These are phyloP conservation scores for Candida montana DNA, from an alignment of 805 yeast genomes.

Conservation along the genomic window DNA sequence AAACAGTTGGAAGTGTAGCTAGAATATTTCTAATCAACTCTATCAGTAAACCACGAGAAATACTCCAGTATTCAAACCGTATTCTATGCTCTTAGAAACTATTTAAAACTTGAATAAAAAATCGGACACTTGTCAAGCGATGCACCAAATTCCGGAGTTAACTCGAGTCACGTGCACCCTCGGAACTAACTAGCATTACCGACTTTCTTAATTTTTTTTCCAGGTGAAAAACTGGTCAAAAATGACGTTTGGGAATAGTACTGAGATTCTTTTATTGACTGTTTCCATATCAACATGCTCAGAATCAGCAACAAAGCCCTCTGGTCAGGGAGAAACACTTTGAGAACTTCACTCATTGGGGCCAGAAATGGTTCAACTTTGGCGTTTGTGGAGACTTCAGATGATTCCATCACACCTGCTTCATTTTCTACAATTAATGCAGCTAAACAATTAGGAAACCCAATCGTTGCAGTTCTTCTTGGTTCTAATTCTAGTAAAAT, in stretches of 20 bases:
- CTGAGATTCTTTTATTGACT: background rate
- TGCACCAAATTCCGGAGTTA: background rate
- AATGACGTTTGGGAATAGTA: background rate
- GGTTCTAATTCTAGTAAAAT: slow-evolving; percentile 53
- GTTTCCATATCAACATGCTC: slow-evolving; percentile 14
- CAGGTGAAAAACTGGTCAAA: no score
- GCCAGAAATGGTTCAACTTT: slow-evolving; percentile 56
- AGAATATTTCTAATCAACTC: no score
- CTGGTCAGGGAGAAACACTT: background rate
- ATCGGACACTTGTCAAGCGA: slow-evolving; percentile 5
- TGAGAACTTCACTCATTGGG: background rate
- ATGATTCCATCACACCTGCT: slow-evolving; percentile 54
- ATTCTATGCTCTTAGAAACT: no score
- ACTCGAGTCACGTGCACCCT: background rate
- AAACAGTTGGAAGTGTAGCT: no score
- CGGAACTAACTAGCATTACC: no score
- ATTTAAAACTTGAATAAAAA: no score
- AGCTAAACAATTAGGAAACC: slow-evolving; percentile 68
- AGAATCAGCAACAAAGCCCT: slow-evolving; percentile 9
- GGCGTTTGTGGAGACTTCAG: slow-evolving; percentile 63
- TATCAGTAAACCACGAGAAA: no score
- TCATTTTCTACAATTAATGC: slow-evolving; percentile 73
- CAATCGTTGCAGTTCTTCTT: slow-evolving; percentile 71
- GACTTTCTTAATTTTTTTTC: no score
- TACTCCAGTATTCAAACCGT: no score